Base-by-base conservation (phyloP, 1,284 basidiomycete species). In the Fomitopsis pinicola region DNA sequence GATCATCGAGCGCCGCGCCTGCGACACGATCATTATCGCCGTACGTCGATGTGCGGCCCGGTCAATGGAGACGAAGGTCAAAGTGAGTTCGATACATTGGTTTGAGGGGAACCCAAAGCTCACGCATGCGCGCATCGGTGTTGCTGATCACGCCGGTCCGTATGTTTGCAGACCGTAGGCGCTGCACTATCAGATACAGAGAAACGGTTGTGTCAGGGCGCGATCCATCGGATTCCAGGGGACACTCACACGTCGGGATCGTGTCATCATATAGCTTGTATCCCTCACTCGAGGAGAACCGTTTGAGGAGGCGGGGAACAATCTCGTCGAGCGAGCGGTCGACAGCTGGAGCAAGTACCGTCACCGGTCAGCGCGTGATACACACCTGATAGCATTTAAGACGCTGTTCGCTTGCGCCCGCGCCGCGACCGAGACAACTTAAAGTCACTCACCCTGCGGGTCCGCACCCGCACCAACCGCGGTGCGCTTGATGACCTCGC, bases 401-500 rank as follows among this genome's bases (percentile, higher is more conserved):
- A 30, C 15, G 38, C 46, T 50, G 40, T 30, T 52, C 33, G 48
- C 35, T 28, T 33, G 64, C 62, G 62, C 45, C 17, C 8, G 57
- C 8, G 40, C 26, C 14, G 9, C 8, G 30, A 33, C 30, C 30
- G 30, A 33, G 30, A 44, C 22, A 8, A 33, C 14, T 30, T n/a
- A n/a, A 26, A 55, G 63, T 56, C 22, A 67, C 77, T 55, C 60
- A 87, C 88, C 79, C 68, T 75, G 66, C 55, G 78, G 70, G 71
- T 87, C 77, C 10, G 85, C 89, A 3, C 88, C 89, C 48, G 90
- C 89, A 6, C 84, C 87, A 5, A 90, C 69, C 26, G 89, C 91
- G 45, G 90, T 92, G 61, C 82, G 75, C 57, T 76, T 78, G 64
- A 92, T 86, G 50, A 92, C 89, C 64, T 89, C 86, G 33, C 75